Evolutionary conservation across 495 filamentous ascomycete species (phyloP).

Genomic region (Penicillium daleae): DNA sequence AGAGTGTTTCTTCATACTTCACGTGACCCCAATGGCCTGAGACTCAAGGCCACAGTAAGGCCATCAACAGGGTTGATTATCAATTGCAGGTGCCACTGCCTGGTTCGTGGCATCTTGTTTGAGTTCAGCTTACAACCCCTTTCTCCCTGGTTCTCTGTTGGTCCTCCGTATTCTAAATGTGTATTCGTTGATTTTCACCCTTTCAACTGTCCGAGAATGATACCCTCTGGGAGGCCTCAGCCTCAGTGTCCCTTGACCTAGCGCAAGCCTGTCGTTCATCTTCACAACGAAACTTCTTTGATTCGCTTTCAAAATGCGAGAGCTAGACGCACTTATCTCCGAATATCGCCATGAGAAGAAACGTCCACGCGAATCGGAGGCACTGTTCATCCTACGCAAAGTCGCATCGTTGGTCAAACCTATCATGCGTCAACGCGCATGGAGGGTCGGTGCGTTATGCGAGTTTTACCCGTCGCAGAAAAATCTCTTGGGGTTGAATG

Average conservation of each 20-base stretch:
- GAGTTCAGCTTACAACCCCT: background rate
- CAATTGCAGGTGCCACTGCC: conserved; percentile 7
- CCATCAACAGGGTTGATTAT: background rate
- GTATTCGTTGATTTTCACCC: background rate
- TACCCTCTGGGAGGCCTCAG: conserved; percentile 3
- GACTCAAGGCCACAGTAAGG: background rate
- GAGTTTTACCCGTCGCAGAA: conserved; percentile 82
- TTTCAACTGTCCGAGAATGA: conserved; percentile 8
- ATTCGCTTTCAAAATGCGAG: conserved; percentile 53
- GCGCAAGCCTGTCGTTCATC: background rate
- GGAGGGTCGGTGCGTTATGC: conserved; percentile 77
- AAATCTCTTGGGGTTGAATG: conserved; percentile 83
- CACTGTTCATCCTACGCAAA: conserved; percentile 79
- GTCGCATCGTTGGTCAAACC: conserved; percentile 92
- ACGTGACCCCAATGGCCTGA: background rate
- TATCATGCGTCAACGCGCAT: conserved; percentile 85
- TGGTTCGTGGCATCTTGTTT: conserved; percentile 2
- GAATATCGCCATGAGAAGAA: conserved; percentile 80
- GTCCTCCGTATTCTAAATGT: conserved; percentile 11
- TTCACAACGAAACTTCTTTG: background rate
- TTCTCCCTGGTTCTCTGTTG: background rate
- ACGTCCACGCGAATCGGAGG: conserved; percentile 74
- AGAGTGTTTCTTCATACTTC: background rate
- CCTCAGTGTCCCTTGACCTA: background rate
- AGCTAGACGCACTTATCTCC: conserved; percentile 69